These are phyloP conservation scores for Sanghuangporus baumii DNA, from an alignment of 1,284 basidiomycete genomes.

Conservation along the genomic window DNA sequence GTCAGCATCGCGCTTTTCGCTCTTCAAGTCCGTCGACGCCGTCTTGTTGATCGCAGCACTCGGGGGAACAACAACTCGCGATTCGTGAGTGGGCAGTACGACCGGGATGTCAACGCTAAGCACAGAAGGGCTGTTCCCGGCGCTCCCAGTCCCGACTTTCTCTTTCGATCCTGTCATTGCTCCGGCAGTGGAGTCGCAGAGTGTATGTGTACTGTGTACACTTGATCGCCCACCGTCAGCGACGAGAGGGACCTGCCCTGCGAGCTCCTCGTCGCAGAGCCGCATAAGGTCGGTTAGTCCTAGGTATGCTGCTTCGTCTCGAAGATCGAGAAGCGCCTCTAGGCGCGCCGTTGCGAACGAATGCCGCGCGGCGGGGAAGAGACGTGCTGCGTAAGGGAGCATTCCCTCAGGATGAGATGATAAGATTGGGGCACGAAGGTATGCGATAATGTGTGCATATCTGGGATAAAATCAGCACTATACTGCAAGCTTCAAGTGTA, in stretches of 20 bases:
- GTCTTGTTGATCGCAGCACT: not conserved
- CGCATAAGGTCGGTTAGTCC: constrained; percentile 53
- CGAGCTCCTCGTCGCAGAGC: constrained; percentile 64
- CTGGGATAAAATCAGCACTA: constrained; percentile 30
- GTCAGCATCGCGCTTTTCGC: constrained; percentile 1
- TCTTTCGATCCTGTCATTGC: not conserved
- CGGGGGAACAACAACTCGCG: not conserved
- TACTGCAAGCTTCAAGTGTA: not conserved
- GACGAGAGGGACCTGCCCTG: constrained; percentile 25
- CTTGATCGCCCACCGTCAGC: constrained; percentile 26
- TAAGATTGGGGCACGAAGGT: constrained; percentile 52
- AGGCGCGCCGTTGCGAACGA: constrained; percentile 39
- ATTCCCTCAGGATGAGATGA: constrained; percentile 41
- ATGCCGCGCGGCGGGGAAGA: constrained; percentile 32
- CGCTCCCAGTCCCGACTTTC: not conserved
- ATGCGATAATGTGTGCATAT: constrained; percentile 62
- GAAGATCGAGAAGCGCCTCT: constrained; percentile 61
- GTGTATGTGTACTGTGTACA: constrained; percentile 27
- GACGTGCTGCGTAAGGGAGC: constrained; percentile 56
- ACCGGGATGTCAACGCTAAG: constrained; percentile 7
- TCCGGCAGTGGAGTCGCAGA: constrained; percentile 25
- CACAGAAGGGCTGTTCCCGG: not conserved
- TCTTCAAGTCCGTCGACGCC: not conserved
- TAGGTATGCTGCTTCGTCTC: constrained; percentile 70
- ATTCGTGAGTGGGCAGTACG: constrained; percentile 6